phyloP scores from a whole-genome alignment of 2,329 filamentous ascomycete genomes.

The Curvularia sp. region DNA sequence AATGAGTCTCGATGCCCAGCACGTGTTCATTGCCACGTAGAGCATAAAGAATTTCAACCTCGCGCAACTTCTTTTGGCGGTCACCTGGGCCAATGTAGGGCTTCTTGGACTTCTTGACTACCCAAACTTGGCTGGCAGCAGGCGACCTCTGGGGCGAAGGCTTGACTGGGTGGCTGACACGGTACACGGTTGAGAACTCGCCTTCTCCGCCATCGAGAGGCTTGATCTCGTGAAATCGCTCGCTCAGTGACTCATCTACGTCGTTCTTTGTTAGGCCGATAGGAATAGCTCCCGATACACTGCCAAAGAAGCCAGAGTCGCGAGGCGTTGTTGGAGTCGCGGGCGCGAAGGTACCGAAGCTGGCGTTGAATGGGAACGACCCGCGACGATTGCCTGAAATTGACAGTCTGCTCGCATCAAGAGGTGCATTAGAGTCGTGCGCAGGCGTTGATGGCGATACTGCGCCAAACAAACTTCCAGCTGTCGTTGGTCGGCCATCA shows the following conservation, averaged over 20 bases:
- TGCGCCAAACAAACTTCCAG: constrained; percentile 62
- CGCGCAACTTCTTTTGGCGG: constrained; percentile 81
- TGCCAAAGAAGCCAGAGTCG: constrained; percentile 64
- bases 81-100: constrained; percentile 80
- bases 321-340: constrained; percentile 80
- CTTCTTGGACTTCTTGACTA: constrained; percentile 90
- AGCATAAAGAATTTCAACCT: constrained; percentile 80
- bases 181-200: constrained; percentile 92
- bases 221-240: constrained; percentile 79
- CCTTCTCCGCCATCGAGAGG: constrained; percentile 76
- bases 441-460: constrained; percentile 76
- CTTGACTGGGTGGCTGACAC: constrained; percentile 65
- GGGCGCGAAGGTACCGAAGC: constrained; percentile 65
- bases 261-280: constrained; percentile 73
- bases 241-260: constrained; percentile 75
- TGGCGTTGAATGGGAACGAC: constrained; percentile 47
- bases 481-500: constrained; percentile 55
- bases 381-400: constrained; percentile 68
- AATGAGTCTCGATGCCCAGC: constrained; percentile 81
- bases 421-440: constrained; percentile 73
- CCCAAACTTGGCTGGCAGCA: constrained; percentile 66
- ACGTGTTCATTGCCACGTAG: constrained; percentile 84
- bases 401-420: constrained; percentile 81
- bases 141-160: constrained; percentile 37
- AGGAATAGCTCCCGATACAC: constrained; percentile 64